A percentile compares a stretch with the other conserved stretches of the same genome.
These are phyloP conservation scores for Truncatella angustata DNA, from an alignment of 2,329 filamentous ascomycete species.

Conservation along the genomic window DNA sequence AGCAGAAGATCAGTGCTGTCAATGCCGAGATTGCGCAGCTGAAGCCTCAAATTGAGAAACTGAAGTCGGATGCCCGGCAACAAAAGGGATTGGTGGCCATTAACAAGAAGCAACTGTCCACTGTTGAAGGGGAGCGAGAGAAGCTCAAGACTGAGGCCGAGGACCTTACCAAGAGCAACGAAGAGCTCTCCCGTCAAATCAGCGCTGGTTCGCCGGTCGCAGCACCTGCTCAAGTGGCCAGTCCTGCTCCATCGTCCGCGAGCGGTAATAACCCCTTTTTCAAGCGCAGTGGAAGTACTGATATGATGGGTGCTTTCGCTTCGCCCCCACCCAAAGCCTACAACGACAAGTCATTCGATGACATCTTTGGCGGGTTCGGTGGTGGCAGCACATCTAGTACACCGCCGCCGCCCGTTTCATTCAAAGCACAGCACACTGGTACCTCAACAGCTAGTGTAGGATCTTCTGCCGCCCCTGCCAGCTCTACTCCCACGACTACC, in stretches of 20 bases:
- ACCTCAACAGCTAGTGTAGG: conserved; percentile 52
- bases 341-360: conserved; percentile 74
- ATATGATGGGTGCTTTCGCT: conserved; percentile 55
- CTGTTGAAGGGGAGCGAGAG: conserved; percentile 84
- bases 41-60: conserved; percentile 89
- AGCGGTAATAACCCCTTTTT: conserved; percentile 96
- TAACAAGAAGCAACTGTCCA: conserved; percentile 95
- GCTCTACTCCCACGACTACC: conserved; percentile 60
- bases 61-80: conserved; percentile 86
- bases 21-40: conserved; percentile 82
- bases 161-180: conserved; percentile 61
- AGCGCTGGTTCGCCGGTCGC: conserved; percentile 48
- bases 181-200: conserved; percentile 54
- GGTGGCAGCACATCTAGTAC: conserved; percentile 39
- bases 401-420: conserved; percentile 52
- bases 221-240: conserved; percentile 54
- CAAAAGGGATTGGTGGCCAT: conserved; percentile 96
- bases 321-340: conserved; percentile 41
- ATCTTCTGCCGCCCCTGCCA: conserved; percentile 52
- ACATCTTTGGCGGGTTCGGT: conserved; percentile 72
- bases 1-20: conserved; percentile 80
- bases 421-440: conserved; percentile 60
- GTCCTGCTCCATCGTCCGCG: conserved; percentile 65
- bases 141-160: conserved; percentile 80
- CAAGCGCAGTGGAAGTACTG: conserved; percentile 63